Percentiles rank a stretch among this genome's conserved stretches.
These are phyloP conservation scores for Simplicillium aogashimaense DNA, from an alignment of 2,329 filamentous ascomycete genomes.

Conservation along the genomic window DNA sequence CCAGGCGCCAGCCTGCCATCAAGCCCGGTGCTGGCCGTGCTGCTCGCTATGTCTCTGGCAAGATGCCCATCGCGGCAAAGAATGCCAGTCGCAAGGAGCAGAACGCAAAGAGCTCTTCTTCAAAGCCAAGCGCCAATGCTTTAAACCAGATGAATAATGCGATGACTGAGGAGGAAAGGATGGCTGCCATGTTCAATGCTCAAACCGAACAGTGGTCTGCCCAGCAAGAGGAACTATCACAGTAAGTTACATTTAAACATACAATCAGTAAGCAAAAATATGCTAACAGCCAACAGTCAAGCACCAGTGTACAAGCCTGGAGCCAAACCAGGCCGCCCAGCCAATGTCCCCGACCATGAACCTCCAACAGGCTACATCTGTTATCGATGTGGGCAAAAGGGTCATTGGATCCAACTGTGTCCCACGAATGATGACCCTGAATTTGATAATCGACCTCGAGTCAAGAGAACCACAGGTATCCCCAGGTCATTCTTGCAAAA, in stretches of 20 bases:
- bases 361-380: slow-evolving; percentile 92
- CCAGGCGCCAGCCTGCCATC: slow-evolving; percentile 71
- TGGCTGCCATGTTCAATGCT: slow-evolving; percentile 83
- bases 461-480: slow-evolving; percentile 95
- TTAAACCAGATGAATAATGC: slow-evolving; percentile 62
- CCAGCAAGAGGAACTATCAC: slow-evolving; percentile 87
- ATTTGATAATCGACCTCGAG: slow-evolving; percentile 84
- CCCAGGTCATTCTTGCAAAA: slow-evolving; percentile 92
- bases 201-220: slow-evolving; percentile 88
- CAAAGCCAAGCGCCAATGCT: slow-evolving; percentile 47
- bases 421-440: slow-evolving; percentile 98
- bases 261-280: not conserved
- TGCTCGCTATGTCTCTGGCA: slow-evolving; percentile 90
- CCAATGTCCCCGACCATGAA: slow-evolving; percentile 81
- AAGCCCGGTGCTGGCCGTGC: slow-evolving; percentile 84
- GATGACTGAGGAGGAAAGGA: slow-evolving; percentile 88
- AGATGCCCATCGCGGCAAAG: slow-evolving; percentile 84
- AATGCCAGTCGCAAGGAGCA: slow-evolving; percentile 62
- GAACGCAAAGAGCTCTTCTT: slow-evolving; percentile 43
- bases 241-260: slow-evolving; percentile 36
- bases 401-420: slow-evolving; percentile 98
- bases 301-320: slow-evolving; percentile 51
- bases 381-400: slow-evolving; percentile 92
- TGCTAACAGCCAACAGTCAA: slow-evolving; percentile 39
- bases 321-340: slow-evolving; percentile 45